Conservation (phyloP, 768 basidiomycete species). For the Amanita rubescens region DNA sequence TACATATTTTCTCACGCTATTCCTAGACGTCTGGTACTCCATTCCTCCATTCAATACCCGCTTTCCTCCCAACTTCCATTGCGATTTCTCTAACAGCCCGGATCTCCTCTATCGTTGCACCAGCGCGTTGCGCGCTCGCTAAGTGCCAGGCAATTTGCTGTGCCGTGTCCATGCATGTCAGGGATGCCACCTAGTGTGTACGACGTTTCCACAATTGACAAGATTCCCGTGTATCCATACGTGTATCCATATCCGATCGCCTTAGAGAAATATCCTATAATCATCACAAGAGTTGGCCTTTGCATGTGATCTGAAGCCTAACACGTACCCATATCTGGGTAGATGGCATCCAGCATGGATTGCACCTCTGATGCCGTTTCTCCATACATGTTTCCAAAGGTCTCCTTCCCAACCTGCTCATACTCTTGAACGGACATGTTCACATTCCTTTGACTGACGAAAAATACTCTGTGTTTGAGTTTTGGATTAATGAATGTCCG, state of each 20-base stretch:
- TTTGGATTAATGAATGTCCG: background rate
- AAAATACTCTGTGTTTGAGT: background rate
- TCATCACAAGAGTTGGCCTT: background rate
- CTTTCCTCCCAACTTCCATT: slow-evolving; percentile 38
- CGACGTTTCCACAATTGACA: slow-evolving; percentile 48
- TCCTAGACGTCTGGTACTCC: slow-evolving; percentile 38
- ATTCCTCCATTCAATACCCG: slow-evolving; percentile 46
- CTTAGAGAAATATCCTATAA: slow-evolving; percentile 45
- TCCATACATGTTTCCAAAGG: slow-evolving; percentile 48
- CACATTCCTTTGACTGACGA: slow-evolving; percentile 27
- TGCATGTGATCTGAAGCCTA: background rate
- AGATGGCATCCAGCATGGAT: slow-evolving; percentile 37
- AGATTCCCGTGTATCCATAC: slow-evolving; percentile 41
- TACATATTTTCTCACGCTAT: slow-evolving; percentile 3
- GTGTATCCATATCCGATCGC: slow-evolving; percentile 49
- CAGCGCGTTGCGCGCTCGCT: slow-evolving; percentile 44
- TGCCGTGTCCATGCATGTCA: slow-evolving; percentile 56
- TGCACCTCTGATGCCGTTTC: slow-evolving; percentile 44
- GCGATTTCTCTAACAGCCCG: slow-evolving; percentile 48
- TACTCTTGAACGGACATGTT: slow-evolving; percentile 36
- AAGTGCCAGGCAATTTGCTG: slow-evolving; percentile 64
- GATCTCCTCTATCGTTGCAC: slow-evolving; percentile 46
- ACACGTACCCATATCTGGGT: slow-evolving; percentile 57
- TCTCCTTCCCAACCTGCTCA: slow-evolving; percentile 29
- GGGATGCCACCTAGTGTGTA: slow-evolving; percentile 53